Evolutionary conservation across 148 eudicot genomes (phyloP).

Genomic region (Drosera capensis): DNA sequence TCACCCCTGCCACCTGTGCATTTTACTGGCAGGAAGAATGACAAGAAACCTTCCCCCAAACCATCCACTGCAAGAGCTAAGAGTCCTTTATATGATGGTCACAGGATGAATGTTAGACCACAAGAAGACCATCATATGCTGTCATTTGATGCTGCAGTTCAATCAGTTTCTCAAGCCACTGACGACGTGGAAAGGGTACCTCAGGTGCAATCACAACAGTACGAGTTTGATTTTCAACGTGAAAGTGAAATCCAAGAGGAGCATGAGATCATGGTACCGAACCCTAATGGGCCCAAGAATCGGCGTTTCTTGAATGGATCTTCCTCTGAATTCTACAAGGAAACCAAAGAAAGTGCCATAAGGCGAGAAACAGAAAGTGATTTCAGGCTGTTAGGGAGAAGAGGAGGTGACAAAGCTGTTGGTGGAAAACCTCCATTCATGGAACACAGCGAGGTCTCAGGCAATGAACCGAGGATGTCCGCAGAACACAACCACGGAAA

Average conservation of each 20-base stretch:
- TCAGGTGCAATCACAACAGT: slow-evolving; percentile 27
- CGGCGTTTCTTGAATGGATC: slow-evolving; percentile 19
- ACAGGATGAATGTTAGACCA: not conserved
- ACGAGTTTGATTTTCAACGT: not conserved
- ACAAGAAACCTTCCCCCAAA: slow-evolving; percentile 49
- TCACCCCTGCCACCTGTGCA: slow-evolving; percentile 53
- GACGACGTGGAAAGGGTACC: slow-evolving; percentile 45
- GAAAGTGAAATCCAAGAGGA: slow-evolving; percentile 4
- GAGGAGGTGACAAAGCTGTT: slow-evolving; percentile 50
- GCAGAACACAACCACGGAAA: slow-evolving; percentile 41
- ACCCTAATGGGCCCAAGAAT: slow-evolving; percentile 12
- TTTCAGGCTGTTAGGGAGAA: slow-evolving; percentile 74
- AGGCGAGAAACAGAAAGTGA: slow-evolving; percentile 96
- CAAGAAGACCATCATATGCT: slow-evolving; percentile 21
- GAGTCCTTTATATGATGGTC: slow-evolving; percentile 43
- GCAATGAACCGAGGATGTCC: slow-evolving; percentile 63
- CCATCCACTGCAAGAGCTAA: slow-evolving; percentile 21
- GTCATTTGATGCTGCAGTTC: slow-evolving; percentile 82
- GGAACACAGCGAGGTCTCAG: slow-evolving; percentile 48
- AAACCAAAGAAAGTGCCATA: slow-evolving; percentile 66
- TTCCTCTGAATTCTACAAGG: slow-evolving; percentile 27
- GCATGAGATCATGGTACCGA: no score
- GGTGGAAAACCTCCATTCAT: slow-evolving; percentile 58
- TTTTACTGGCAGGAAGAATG: slow-evolving; percentile 34
- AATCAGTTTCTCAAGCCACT: slow-evolving; percentile 60